Conservation (phyloP, 257 asterid genomes). For the Lantana camara region DNA sequence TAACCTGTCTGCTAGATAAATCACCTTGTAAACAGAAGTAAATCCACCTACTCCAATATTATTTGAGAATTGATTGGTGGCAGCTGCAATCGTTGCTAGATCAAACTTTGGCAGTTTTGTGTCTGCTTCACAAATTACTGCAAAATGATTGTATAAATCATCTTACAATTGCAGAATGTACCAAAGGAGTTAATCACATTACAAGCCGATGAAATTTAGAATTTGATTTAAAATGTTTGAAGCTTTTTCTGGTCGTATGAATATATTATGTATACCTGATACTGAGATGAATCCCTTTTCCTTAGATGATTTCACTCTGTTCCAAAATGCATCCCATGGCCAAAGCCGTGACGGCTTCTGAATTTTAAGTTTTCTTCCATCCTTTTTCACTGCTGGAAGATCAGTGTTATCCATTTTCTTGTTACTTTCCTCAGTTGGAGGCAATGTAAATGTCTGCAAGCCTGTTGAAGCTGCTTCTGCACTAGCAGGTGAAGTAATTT, state of each 20-base stretch:
- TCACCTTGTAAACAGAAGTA: constrained; percentile 13
- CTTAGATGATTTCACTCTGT: constrained; percentile 30
- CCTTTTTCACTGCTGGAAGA: constrained; percentile 13
- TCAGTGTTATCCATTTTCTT: too few species aligned
- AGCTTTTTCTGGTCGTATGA: neutral
- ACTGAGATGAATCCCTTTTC: constrained; percentile 10
- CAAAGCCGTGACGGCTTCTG: constrained; percentile 24
- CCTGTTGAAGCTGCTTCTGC: constrained; percentile 8
- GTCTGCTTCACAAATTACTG: constrained; percentile 13
- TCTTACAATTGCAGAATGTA: neutral
- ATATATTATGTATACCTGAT: constrained; percentile 24
- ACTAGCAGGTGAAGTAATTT: neutral
- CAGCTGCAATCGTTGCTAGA: too few species aligned
- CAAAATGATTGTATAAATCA: neutral
- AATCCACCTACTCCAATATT: neutral
- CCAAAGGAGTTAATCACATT: too few species aligned
- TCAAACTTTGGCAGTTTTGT: constrained; percentile 22
- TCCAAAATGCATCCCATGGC: constrained; percentile 37
- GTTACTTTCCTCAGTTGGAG: too few species aligned
- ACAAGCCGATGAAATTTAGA: too few species aligned
- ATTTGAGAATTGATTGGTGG: too few species aligned
- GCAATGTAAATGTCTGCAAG: constrained; percentile 10
- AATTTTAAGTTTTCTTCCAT: constrained; percentile 18
- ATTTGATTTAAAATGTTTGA: neutral
- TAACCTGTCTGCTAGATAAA: too few species aligned